phyloP scores from a whole-genome alignment of 495 filamentous ascomycete species.

The Ramalina intermedia region DNA sequence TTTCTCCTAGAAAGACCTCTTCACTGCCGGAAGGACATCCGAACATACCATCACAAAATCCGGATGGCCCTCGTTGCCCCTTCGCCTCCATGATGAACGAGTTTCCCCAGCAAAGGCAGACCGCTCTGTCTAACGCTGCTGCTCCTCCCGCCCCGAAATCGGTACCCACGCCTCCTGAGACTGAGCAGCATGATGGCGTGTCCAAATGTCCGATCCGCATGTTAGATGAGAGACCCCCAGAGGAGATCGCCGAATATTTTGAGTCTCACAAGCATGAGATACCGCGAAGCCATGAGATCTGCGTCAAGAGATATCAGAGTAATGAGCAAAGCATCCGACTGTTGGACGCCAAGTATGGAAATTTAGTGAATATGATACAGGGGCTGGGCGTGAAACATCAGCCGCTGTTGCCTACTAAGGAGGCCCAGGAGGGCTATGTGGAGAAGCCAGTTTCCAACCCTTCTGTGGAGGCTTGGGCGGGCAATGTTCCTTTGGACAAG shows the following conservation, averaged over 20 bases:
- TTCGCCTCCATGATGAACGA: conserved; percentile 24
- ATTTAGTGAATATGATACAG: conserved; percentile 78
- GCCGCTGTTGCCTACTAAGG: conserved; percentile 54
- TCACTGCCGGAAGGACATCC: neutral
- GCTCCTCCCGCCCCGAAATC: conserved; percentile 24
- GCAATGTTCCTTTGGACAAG: conserved; percentile 30
- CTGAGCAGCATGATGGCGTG: conserved; percentile 23
- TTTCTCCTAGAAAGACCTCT: neutral
- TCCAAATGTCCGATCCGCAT: conserved; percentile 78
- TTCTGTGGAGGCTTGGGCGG: conserved; percentile 69
- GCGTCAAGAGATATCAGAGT: conserved; percentile 71
- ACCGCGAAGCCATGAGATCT: conserved; percentile 79
- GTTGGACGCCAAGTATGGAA: conserved; percentile 83
- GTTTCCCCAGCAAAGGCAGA: neutral
- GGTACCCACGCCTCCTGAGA: conserved; percentile 11
- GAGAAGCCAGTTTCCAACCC: conserved; percentile 40
- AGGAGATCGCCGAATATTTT: conserved; percentile 80
- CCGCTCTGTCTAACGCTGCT: conserved; percentile 9
- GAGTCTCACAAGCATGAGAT: conserved; percentile 87
- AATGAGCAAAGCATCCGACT: conserved; percentile 69
- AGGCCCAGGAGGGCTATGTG: conserved; percentile 28
- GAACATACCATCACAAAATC: neutral
- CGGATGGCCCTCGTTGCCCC: conserved; percentile 26
- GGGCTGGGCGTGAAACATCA: conserved; percentile 72
- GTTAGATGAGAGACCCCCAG: conserved; percentile 75